These are phyloP conservation scores for Eudorina sp. DNA, from an alignment of 139 green algal species.

Conservation along the genomic window DNA sequence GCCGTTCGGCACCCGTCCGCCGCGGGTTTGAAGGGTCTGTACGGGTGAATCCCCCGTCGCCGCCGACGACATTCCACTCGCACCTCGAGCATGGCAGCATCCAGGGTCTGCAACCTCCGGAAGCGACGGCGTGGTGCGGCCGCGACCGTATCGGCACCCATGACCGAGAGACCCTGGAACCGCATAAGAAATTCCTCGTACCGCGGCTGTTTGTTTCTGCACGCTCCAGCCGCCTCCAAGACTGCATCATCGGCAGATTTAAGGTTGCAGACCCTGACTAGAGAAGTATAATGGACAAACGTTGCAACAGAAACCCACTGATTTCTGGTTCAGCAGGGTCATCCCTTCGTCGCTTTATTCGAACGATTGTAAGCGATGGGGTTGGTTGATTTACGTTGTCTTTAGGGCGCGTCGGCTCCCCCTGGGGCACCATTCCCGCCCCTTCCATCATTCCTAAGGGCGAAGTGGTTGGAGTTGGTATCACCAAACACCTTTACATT, in stretches of 20 bases:
- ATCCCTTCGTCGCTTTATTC: constrained; percentile 28
- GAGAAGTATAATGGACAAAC: constrained; percentile 13
- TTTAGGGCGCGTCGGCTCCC: too few species aligned
- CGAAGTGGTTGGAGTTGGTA: too few species aligned
- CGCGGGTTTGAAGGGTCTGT: too few species aligned
- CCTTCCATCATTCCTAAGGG: too few species aligned
- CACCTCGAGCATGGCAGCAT: constrained; percentile 15
- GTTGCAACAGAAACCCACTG: background rate
- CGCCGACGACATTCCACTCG: too few species aligned
- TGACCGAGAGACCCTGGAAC: constrained; percentile 25
- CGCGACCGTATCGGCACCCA: background rate
- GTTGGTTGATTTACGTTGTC: too few species aligned
- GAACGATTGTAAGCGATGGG: constrained; percentile 10
- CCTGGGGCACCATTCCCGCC: too few species aligned
- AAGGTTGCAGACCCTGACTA: background rate
- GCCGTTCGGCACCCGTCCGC: too few species aligned
- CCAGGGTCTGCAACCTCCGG: background rate
- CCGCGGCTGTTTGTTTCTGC: constrained; percentile 17
- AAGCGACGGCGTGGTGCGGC: background rate
- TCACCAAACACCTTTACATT: too few species aligned
- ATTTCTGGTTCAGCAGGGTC: constrained; percentile 35
- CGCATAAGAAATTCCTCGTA: constrained; percentile 11
- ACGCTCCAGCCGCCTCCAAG: constrained; percentile 1
- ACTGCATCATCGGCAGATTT: constrained; percentile 12
- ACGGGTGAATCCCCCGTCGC: too few species aligned